Percentiles rank a stretch among this genome's conserved stretches.
Conservation (phyloP, 192 early-diverging fungal species). For the Coemansia sp. region DNA sequence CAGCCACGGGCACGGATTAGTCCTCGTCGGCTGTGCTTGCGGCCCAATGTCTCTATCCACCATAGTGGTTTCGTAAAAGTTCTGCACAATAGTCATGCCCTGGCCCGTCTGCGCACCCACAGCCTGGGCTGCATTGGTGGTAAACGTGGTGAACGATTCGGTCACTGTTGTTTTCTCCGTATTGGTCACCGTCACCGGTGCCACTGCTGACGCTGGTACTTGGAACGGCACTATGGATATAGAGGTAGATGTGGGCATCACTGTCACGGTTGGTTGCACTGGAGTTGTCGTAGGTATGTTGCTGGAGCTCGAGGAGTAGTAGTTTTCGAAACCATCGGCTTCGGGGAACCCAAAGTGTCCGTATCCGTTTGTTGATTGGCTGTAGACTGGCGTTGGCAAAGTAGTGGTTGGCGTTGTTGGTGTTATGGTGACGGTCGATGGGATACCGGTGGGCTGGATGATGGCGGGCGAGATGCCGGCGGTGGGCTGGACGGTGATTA, state of each 20-base stretch:
- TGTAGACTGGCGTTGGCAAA: not conserved
- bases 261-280: not conserved
- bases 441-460: not conserved
- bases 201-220: not conserved
- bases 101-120: not conserved
- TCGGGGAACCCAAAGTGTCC: constrained; percentile 1
- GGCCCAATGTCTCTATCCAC: too few species aligned
- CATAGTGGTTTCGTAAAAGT: not conserved
- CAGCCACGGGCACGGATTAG: too few species aligned
- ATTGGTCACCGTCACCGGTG: not conserved
- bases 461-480: not conserved
- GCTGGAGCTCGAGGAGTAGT: not conserved
- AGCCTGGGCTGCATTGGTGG: not conserved
- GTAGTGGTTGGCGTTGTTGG: not conserved
- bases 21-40: too few species aligned
- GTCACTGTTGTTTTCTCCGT: constrained; percentile 2
- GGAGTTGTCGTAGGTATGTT: not conserved
- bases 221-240: not conserved
- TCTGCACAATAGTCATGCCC: not conserved
- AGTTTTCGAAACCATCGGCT: not conserved
- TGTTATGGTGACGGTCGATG: not conserved
- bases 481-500: not conserved
- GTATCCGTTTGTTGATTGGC: not conserved
- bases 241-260: not conserved
- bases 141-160: not conserved